phyloP scores from a whole-genome alignment of 2,329 filamentous ascomycete genomes.

The Scedosporium dehoogii region DNA sequence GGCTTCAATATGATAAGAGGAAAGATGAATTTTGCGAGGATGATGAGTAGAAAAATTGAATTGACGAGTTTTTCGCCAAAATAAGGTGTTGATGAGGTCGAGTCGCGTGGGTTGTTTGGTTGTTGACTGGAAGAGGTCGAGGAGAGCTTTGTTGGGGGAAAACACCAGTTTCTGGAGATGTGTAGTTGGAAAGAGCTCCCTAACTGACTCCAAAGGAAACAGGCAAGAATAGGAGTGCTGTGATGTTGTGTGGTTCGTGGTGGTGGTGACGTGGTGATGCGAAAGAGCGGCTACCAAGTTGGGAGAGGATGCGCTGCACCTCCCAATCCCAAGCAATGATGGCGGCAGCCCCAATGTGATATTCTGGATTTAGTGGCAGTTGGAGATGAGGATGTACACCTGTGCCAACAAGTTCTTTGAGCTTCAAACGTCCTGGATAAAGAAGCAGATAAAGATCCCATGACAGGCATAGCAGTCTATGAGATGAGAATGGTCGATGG shows the following conservation, averaged over 20 bases:
- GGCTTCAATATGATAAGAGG: neutral
- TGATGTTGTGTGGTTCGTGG: no score
- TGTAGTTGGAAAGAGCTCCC: no score
- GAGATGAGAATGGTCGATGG: neutral
- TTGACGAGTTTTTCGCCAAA: neutral
- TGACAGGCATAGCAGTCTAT: neutral
- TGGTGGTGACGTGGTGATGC: no score
- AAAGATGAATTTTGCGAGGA: neutral
- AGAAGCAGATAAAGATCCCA: constrained; percentile 2
- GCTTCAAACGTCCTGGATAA: neutral
- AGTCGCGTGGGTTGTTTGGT: neutral
- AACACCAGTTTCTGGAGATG: no score
- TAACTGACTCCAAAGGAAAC: no score
- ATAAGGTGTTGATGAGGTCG: neutral
- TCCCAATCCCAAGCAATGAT: neutral
- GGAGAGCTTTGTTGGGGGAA: neutral
- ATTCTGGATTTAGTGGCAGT: neutral
- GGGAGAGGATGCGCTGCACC: neutral
- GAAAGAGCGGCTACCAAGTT: neutral
- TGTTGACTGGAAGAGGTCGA: neutral
- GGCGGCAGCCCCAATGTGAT: neutral
- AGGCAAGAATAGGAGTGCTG: no score
- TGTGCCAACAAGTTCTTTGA: neutral
- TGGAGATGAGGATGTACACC: neutral
- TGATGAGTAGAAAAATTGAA: neutral